Evolutionary conservation across 345 rosid species (phyloP).

Genomic region (Hibiscus syriacus): DNA sequence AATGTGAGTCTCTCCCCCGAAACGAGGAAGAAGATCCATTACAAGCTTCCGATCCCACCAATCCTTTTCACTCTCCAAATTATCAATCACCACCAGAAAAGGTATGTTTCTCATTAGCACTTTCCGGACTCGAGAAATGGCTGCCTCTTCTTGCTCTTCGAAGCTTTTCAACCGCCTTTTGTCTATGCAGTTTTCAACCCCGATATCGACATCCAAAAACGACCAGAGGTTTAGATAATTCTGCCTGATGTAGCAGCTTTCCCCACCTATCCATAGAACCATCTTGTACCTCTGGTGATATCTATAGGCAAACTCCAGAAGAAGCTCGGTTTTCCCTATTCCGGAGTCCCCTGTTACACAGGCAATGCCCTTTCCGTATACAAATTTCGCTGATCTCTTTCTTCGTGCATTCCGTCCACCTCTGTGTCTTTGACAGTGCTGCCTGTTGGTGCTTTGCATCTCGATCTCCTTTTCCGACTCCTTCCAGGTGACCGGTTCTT

Average conservation of each 20-base stretch:
- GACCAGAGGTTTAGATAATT: slow-evolving; percentile 83
- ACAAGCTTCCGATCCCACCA: slow-evolving; percentile 92
- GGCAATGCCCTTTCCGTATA: slow-evolving; percentile 85
- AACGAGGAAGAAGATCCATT: slow-evolving; percentile 97
- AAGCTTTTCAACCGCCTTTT: slow-evolving; percentile 65
- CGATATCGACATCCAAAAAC: slow-evolving; percentile 70
- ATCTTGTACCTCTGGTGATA: slow-evolving; percentile 89
- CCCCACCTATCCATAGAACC: slow-evolving; percentile 95
- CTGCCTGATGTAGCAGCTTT: slow-evolving; percentile 75
- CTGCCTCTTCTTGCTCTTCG: slow-evolving; percentile 90
- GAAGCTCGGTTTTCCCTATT: slow-evolving; percentile 94
- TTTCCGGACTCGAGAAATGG: slow-evolving; percentile 59
- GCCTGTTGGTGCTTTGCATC: slow-evolving; percentile 50
- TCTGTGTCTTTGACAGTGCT: slow-evolving; percentile 27
- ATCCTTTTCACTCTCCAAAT: slow-evolving; percentile 86
- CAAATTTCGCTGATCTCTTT: slow-evolving; percentile 51
- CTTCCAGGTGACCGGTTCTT: slow-evolving; percentile 87
- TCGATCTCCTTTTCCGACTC: slow-evolving; percentile 96
- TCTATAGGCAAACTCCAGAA: slow-evolving; percentile 81
- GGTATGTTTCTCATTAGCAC: slow-evolving; percentile 95
- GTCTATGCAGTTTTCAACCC: slow-evolving; percentile 52
- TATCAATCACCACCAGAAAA: slow-evolving; percentile 80
- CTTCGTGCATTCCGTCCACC: slow-evolving; percentile 44
- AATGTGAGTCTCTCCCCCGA: slow-evolving; percentile 90
- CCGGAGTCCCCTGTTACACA: slow-evolving; percentile 84